Evolutionary conservation across 768 basidiomycete species (phyloP).

Genomic region (Suillus lakei): DNA sequence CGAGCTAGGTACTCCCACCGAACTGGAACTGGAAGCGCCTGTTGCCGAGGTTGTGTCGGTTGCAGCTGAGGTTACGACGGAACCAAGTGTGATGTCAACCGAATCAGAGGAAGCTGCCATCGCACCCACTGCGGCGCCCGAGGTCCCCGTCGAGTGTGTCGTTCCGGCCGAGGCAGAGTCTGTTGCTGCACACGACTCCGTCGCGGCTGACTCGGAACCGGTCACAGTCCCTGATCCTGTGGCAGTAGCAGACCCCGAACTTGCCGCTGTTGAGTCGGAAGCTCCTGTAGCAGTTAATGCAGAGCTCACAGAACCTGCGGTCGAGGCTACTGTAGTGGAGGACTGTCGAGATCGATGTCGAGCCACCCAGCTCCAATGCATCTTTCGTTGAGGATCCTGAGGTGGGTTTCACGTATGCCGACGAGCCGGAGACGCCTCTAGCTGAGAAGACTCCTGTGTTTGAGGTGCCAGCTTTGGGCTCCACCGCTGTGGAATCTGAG

Average conservation of each 20-base stretch:
- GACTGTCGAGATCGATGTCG: constrained; percentile 8
- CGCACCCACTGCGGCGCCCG: not conserved
- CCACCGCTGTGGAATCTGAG: not conserved
- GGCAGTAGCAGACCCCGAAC: not conserved
- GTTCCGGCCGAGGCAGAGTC: not conserved
- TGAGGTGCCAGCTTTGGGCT: not conserved
- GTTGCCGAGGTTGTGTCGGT: not conserved
- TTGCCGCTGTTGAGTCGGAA: not conserved
- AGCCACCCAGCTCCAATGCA: constrained; percentile 6
- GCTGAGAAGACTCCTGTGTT: not conserved
- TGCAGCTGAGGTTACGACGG: not conserved
- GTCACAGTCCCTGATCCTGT: not conserved
- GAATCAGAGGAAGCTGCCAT: not conserved
- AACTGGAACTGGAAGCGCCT: not conserved
- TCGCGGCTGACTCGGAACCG: not conserved
- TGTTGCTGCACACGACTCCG: not conserved
- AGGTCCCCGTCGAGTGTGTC: not conserved
- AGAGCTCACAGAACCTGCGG: not conserved
- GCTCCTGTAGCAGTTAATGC: not conserved
- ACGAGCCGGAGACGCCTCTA: not conserved
- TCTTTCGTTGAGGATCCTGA: constrained; percentile 12
- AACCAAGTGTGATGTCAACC: not conserved
- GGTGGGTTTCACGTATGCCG: not conserved
- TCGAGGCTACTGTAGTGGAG: not conserved
- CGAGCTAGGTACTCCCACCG: not conserved